Evolutionary conservation across 352 stramenopile species (phyloP), one percentile per base, ranked within the genome.

Genomic region (Globisporangium abappressorium): DNA sequence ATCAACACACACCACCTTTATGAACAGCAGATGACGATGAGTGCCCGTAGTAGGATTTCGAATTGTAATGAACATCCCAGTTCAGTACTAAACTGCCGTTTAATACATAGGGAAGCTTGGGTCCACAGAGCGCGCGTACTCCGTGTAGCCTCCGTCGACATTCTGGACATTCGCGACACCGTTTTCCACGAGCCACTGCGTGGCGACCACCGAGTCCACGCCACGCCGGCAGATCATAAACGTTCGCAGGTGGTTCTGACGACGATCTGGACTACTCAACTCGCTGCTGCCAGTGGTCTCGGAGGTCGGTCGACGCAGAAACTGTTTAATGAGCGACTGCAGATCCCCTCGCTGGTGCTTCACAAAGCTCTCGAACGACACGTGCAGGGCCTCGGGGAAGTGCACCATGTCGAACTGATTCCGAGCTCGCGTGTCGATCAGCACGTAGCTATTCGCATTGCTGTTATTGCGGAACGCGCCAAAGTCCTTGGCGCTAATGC

Each of bases 161-260:
- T 93, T 93, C 54, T 72, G 69, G 1, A 87, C 82, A 53, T 80
- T 75, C 1, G 41, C 55, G 46, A 85, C 58, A 2, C 80, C 85
- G 22, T 72, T 69, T 6, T 66, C 64, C 12, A 91, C 11, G n/a
- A 95, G 64, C 81, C 82, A 90, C 49, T 74, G 60, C 12, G 85
- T 86, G 15, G 84, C 82, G 8, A 71, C 72, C 5, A 87, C 71
- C 9, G 86, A 95, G 60, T 93, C 86, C 6, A 94, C 72, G 8
- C 88, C 88, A 34, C 88, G 86, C n/a, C 86, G 82, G 57, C 88
- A 95, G 46, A 95, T 90, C 34, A 95, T 86, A 46, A 88, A 64
- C n/a, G 70, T 54, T 9, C 46, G 43, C 5, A 22, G 49, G 24
- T 34, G 24, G 6, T 64, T 24, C 15, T 57, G 41, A 22, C 51